Base-by-base conservation (phyloP, 176 grass and related monocot species). In the Carex littledalei region DNA sequence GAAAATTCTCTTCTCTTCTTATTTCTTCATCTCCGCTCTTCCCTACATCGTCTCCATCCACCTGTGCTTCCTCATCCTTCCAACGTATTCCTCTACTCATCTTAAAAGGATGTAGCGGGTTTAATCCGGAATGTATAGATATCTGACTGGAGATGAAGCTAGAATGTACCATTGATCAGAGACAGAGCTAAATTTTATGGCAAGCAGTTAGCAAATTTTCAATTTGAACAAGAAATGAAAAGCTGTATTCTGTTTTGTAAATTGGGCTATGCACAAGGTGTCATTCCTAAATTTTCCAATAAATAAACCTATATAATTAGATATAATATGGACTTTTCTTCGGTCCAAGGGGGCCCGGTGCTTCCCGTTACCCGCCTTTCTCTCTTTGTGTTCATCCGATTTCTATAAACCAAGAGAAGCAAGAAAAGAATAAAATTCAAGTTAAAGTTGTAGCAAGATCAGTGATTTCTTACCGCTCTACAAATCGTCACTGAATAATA, bases 61-160 rank as follows among this genome's bases (percentile, higher is more conserved):
- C 74, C 10, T 57, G 74, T 78, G 72, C 72, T 54, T 78, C 74
- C 74, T 78, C 74, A 57, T 78, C 74, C 52, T 57, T 78, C 74
- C 74, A 78, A 53, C 74, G 74, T 78, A 78, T 78, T 35, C 10
- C 74, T 57, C 6, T 55, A 32, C 26, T 26, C 74, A 78, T 78
- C 52, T 72, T 78, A 78, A 26, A 26, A 78, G 21, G 11, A 17
- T 57, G 53, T 57, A 78, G 21, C 50, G 31, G 50, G 50, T 78
- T 9, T 39, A 55, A 57, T 34, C 6, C 2, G 26, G 7, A 55
- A 32, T 56, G 15, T 78, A 57, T 78, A 56, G 10, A n/a, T 72
- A 72, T 72, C 68, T 6, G 37, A 47, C 56, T 34, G 74, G 74
- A 56, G 49, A 34, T 32, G 74, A 57, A 77, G 12, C 21, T 77